Evolutionary conservation across 2,329 filamentous ascomycete species (phyloP).

Genomic region (Cladosporium phlei): DNA sequence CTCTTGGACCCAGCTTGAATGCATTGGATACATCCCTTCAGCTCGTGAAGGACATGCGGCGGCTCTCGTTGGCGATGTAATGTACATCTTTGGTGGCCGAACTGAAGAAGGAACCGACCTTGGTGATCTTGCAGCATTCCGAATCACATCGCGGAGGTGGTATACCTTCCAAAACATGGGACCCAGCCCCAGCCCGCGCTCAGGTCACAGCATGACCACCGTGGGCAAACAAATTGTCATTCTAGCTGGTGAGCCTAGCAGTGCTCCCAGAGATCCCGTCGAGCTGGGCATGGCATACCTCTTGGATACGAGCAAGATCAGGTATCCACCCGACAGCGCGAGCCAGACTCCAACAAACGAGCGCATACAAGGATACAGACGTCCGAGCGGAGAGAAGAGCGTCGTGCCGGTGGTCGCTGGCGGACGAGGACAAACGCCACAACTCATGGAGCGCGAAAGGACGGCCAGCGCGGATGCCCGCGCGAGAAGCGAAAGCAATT

Average conservation of each 20-base stretch:
- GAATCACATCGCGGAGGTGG: conserved; percentile 81
- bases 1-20: conserved; percentile 82
- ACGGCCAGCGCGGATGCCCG: conserved; percentile 21
- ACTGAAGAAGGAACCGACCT: conserved; percentile 90
- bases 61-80: conserved; percentile 89
- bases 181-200: conserved; percentile 84
- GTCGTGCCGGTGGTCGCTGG: conserved; percentile 10
- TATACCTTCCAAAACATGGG: conserved; percentile 99
- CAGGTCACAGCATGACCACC: conserved; percentile 95
- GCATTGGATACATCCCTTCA: conserved; percentile 94
- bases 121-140: conserved; percentile 84
- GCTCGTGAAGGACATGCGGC: conserved; percentile 92
- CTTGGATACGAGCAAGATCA: conserved; percentile 90
- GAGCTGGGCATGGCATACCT: conserved; percentile 88
- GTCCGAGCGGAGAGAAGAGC: conserved; percentile 31
- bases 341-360: conserved; percentile 31
- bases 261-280: conserved; percentile 70
- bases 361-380: conserved; percentile 26
- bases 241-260: conserved; percentile 89
- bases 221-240: conserved; percentile 90
- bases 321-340: conserved; percentile 68
- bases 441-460: conserved; percentile 27
- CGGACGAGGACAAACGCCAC: conserved; percentile 21
- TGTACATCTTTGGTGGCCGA: conserved; percentile 97
- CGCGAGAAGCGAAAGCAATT: conserved; percentile 36